Evolutionary conservation across 148 eudicot species (phyloP), one percentile per base, ranked within the genome.

Genomic region (Dysphania ambrosioides): DNA sequence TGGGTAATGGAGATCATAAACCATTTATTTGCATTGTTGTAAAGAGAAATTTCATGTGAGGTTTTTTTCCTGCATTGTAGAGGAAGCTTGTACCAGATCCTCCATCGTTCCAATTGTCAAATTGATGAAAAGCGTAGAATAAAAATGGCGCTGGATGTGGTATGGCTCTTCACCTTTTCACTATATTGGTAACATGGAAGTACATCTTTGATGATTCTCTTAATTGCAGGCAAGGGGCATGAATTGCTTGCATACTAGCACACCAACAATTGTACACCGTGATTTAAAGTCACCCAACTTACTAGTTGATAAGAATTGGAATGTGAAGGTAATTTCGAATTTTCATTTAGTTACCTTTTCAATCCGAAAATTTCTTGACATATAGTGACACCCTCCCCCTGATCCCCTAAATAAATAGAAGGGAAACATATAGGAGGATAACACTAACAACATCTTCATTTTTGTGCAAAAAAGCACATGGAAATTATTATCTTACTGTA

Each of bases 141-240:
- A 68, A 92, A 83, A 85, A 96, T 96, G 99, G 99, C 99, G 47
- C 94, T 96, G 72, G 99, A 96, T 85, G 99, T 96, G 99, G 99
- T 96, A 88, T 77, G 90, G 36, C 36, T 55, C 31, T 71, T 16
- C 55, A 4, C 30, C 30, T 73, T 59, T 40, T 47, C 72, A 53
- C 32, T 76, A 40, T 8, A 38, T 66, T 67, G 30, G 72, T 56
- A 23, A 34, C 51, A 56, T 68, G 24, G 23, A 41, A 24, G 24
- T 77, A 30, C 51, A 67, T 65, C 56, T 80, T 35, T 68, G 32
- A 72, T 26, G 57, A 58, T 65, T 67, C 68, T 65, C 27, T 68
- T 70, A 55, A 73, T 63, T 88, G 84, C 86, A 96, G 97, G 97
- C 99, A 44, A 89, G 88, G 85, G 99, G 99, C 71, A 96, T 96